Base-by-base conservation (phyloP, 257 asterid species). In the Solanum chaucha region DNA sequence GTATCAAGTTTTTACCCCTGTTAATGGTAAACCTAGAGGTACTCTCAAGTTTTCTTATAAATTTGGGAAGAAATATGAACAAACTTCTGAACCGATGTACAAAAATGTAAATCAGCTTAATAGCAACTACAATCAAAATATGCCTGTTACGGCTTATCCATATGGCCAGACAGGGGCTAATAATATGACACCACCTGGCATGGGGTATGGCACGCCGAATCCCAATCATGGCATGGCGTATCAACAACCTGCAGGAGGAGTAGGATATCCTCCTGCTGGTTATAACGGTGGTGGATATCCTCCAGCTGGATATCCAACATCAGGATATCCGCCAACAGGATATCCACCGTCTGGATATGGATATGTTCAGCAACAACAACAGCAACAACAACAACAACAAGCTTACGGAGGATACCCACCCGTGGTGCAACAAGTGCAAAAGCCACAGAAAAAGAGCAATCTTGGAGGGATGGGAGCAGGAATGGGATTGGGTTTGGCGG, bases 401-500 rank as follows among this genome's bases (percentile, higher is more conserved):
- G 10, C 0, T 46, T 81, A 48, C 26, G 44, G 68, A 48, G 85
- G 44, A 81, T 81, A 81, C 3, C 41, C 85, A 15, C 85, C 24
- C 1, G 32, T 1, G 1, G 28, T 28, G 19, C 85, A 81, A 80
- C 85, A 46, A 80, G 67, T 46, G 24, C 85, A 46, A 4, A 46
- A 46, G 6, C 68, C 85, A 48, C 67, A 48, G 10, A 81, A 81
- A 28, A 81, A 28, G 68, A 81, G 85, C 68, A 81, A 48, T 15
- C 6, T 28, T 5, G 64, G 59, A 44, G 84, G 85, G 85, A 48
- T 81, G 85, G 85, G 85, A 81, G 68, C 89, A 3, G 98, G 96
- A 6, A 36, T 81, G 22, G 85, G 85, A 5, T 28, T 81, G 85
- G 85, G 85, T 46, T 81, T 81, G 68, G 85, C 85, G 1, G 85